Conservation (phyloP, 1,284 basidiomycete species). For the Kalmanozyma brasiliensis region DNA sequence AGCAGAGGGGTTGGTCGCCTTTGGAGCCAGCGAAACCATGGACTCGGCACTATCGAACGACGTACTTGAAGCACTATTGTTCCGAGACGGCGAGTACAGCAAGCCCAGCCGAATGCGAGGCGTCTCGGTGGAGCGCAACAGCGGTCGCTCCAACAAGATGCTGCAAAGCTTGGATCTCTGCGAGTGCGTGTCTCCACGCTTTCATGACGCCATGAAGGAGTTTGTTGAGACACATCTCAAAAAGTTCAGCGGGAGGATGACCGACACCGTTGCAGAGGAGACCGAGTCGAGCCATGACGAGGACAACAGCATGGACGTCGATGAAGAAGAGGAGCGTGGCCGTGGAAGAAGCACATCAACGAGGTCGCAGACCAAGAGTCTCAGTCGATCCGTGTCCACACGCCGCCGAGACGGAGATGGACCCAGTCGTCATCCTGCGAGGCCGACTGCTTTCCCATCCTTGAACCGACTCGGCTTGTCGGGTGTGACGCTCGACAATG, state of each 20-base stretch:
- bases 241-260: constrained; percentile 68
- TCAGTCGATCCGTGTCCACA: constrained; percentile 71
- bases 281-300: constrained; percentile 33
- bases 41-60: constrained; percentile 63
- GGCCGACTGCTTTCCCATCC: constrained; percentile 74
- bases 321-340: constrained; percentile 70
- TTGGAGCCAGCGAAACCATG: constrained; percentile 65
- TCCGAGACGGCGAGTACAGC: constrained; percentile 62
- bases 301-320: constrained; percentile 67
- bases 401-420: constrained; percentile 42
- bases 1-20: constrained; percentile 60
- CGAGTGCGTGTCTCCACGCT: constrained; percentile 89
- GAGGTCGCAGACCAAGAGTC: constrained; percentile 30
- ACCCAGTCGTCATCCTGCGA: constrained; percentile 53
- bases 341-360: constrained; percentile 55
- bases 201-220: constrained; percentile 82
- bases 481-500: constrained; percentile 81
- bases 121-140: constrained; percentile 60
- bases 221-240: constrained; percentile 80
- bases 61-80: constrained; percentile 64
- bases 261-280: constrained; percentile 51
- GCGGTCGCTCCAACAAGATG: constrained; percentile 52
- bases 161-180: constrained; percentile 91
- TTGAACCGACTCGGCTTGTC: constrained; percentile 85
- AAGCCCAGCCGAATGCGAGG: constrained; percentile 57